These are phyloP conservation scores for Epichloe typhina DNA, from an alignment of 2,329 filamentous ascomycete genomes.

Conservation along the genomic window DNA sequence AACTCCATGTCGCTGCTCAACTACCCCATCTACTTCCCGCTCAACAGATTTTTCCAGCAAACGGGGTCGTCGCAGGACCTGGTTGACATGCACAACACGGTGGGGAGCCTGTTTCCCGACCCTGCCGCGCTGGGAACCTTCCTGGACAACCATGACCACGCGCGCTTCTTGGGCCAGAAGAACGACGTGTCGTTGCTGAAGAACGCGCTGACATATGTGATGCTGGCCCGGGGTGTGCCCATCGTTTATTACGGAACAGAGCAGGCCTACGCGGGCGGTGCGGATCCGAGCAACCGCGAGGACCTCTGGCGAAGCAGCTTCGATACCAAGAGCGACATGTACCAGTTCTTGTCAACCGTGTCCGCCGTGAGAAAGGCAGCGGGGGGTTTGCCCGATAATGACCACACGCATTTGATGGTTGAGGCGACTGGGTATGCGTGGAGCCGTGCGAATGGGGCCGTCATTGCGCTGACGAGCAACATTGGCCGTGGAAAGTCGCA, in stretches of 20 bases:
- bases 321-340: slow-evolving; percentile 31
- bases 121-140: slow-evolving; percentile 35
- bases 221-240: slow-evolving; percentile 48
- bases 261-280: slow-evolving; percentile 39
- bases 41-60: slow-evolving; percentile 27
- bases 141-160: slow-evolving; percentile 46
- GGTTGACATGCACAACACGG: slow-evolving; percentile 23
- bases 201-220: slow-evolving; percentile 48
- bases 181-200: slow-evolving; percentile 41
- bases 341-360: slow-evolving; percentile 26
- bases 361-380: slow-evolving; percentile 32
- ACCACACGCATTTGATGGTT: slow-evolving; percentile 30
- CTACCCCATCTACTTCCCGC: slow-evolving; percentile 37
- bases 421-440: slow-evolving; percentile 30
- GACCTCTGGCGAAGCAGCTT: slow-evolving; percentile 43
- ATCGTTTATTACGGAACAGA: slow-evolving; percentile 55
- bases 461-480: slow-evolving; percentile 33
- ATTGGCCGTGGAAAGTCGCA: slow-evolving; percentile 23
- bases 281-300: slow-evolving; percentile 40
- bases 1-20: slow-evolving; percentile 45
- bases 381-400: slow-evolving; percentile 30
- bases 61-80: slow-evolving; percentile 25
- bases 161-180: slow-evolving; percentile 38
- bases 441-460: slow-evolving; percentile 27
- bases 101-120: slow-evolving; percentile 27